Conservation (phyloP, 2,329 filamentous ascomycete genomes). For the Ilyonectria robusta region DNA sequence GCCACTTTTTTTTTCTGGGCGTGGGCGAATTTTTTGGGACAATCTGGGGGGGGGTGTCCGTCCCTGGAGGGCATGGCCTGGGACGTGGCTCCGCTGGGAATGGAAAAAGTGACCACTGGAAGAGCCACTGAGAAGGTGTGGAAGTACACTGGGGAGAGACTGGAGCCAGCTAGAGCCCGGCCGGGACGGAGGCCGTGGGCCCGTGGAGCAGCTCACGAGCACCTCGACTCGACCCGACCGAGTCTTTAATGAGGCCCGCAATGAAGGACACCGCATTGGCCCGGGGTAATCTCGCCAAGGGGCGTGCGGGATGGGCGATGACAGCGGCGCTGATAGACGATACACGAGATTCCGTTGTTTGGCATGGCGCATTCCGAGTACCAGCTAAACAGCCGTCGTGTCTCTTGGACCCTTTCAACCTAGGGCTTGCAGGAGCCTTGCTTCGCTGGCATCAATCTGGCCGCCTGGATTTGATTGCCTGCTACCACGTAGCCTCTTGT, state of each 20-base stretch:
- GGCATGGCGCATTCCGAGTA: neutral
- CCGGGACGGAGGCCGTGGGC: constrained; percentile 13
- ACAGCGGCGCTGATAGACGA: constrained; percentile 18
- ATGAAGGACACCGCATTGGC: constrained; percentile 43
- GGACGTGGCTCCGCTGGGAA: constrained; percentile 8
- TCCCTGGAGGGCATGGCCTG: constrained; percentile 1
- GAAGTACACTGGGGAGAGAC: neutral
- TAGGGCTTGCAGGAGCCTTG: constrained; percentile 32
- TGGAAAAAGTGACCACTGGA: constrained; percentile 27
- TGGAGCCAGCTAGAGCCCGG: constrained; percentile 18
- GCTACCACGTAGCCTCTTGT: constrained; percentile 29
- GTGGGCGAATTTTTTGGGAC: constrained; percentile 9
- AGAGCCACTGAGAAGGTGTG: constrained; percentile 14
- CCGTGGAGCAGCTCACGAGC: constrained; percentile 13
- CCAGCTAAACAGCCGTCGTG: constrained; percentile 9
- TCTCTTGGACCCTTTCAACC: constrained; percentile 27
- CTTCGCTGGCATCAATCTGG: constrained; percentile 41
- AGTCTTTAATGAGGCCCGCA: constrained; percentile 48
- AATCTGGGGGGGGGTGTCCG: neutral
- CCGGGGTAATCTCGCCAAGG: constrained; percentile 48
- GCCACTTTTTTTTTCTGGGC: constrained; percentile 20
- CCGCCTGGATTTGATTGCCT: constrained; percentile 16
- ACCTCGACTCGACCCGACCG: constrained; percentile 17
- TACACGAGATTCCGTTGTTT: constrained; percentile 9
- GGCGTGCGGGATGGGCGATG: constrained; percentile 26